Evolutionary conservation across 768 basidiomycete species (phyloP).

Genomic region (Suillus placidus): DNA sequence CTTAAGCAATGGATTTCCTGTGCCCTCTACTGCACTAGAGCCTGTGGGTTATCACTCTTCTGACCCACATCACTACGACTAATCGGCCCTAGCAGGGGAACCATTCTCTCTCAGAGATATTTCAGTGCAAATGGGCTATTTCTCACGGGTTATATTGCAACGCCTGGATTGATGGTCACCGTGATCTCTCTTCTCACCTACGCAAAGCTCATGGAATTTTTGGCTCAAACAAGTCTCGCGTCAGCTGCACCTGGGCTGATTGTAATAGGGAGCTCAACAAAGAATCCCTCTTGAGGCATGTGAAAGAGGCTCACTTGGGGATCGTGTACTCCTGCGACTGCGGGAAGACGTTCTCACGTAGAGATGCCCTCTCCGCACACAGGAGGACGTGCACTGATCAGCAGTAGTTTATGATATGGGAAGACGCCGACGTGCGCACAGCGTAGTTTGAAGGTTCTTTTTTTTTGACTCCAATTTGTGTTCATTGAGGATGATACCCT

Average conservation of each 20-base stretch:
- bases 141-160: not conserved
- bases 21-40: not conserved
- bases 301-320: slow-evolving; percentile 28
- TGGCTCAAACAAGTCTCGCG: not conserved
- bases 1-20: no score
- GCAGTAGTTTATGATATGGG: not conserved
- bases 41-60: not conserved
- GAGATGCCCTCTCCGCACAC: slow-evolving; percentile 23
- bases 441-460: not conserved
- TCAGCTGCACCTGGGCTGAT: not conserved
- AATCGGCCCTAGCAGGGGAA: not conserved
- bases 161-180: not conserved
- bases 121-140: not conserved
- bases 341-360: slow-evolving; percentile 17
- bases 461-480: no score
- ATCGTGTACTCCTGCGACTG: slow-evolving; percentile 30
- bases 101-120: not conserved
- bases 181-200: not conserved
- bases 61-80: not conserved
- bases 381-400: slow-evolving; percentile 9
- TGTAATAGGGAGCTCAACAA: not conserved
- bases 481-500: no score
- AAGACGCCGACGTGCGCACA: not conserved
- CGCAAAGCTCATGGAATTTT: not conserved
- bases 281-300: slow-evolving; percentile 15